Base-by-base conservation (phyloP, 208 protist species). In the Wallacemonas sp. region DNA sequence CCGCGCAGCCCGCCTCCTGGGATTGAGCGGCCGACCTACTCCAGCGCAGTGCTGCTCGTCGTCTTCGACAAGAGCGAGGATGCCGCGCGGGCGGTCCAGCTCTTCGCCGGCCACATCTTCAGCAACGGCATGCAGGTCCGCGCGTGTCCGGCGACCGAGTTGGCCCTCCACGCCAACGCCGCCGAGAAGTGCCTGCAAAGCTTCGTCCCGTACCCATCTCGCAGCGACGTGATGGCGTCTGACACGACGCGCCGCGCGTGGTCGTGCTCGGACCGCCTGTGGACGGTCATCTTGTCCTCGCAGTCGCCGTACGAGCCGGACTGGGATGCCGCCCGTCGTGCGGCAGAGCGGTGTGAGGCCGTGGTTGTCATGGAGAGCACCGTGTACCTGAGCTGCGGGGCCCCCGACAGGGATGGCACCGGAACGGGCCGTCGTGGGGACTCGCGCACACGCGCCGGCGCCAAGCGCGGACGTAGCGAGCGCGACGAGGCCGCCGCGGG, bases 251-350 rank as follows among this genome's bases (percentile, higher is more conserved):
- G 8, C 25, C 10, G 36, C 29, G 7, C 16, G 38, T 64, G 36
- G 41, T 46, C 57, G 7, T 3, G 29, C 26, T 64, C 57, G 3
- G 39, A 46, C 3, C 74, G 77, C 12, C 57, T 83, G 12, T 88
- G 72, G 65, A 49, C 75, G 12, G 65, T 76, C 7, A 23, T 88
- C 5, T 46, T 83, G 3, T 80, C 70, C 7, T 42, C 61, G 28
- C 50, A 72, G 31, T 83, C 77, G 25, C 48, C 66, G 38, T 84
- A 82, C 54, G 49, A 39, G 1, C 64, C 84, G 32, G 73, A 88
- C 70, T 88, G 82, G 79, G 57, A 55, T 1, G 75, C 65, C 5
- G 75, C 72, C 3, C 67, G 62, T 16, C 57, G 62, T 22, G 70
- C 82, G 16, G 66, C 75, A 16, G 44, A 39, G 10, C 78, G 78